phyloP scores from a whole-genome alignment of 2,329 filamentous ascomycete species.

The Xylaria sp. region DNA sequence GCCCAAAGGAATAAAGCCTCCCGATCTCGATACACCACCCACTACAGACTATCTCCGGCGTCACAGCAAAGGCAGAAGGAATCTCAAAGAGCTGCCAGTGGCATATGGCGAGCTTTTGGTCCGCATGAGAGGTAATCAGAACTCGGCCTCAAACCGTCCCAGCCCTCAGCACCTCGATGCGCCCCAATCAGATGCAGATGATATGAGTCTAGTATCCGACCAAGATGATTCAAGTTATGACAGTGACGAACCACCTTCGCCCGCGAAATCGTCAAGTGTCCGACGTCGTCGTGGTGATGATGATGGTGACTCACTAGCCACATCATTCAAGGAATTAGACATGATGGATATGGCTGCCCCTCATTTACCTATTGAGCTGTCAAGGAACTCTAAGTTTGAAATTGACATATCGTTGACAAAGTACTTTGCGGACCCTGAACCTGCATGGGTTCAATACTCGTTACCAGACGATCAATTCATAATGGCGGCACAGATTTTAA shows the following conservation, averaged over 20 bases:
- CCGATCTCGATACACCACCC: slow-evolving; percentile 53
- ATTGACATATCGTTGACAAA: slow-evolving; percentile 62
- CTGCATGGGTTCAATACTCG: slow-evolving; percentile 58
- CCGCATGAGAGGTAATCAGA: slow-evolving; percentile 52
- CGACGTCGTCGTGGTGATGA: slow-evolving; percentile 60
- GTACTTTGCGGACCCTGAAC: slow-evolving; percentile 70
- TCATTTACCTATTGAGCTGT: slow-evolving; percentile 61
- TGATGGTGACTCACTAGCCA: slow-evolving; percentile 63
- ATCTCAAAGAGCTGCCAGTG: slow-evolving; percentile 51
- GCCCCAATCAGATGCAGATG: slow-evolving; percentile 58
- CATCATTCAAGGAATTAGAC: slow-evolving; percentile 63
- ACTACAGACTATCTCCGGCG: slow-evolving; percentile 62
- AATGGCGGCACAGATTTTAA: slow-evolving; percentile 75
- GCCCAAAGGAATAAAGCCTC: slow-evolving; percentile 48
- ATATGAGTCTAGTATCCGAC: slow-evolving; percentile 65
- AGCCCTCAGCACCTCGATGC: slow-evolving; percentile 56
- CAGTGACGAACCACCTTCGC: slow-evolving; percentile 61
- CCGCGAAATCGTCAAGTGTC: slow-evolving; percentile 59
- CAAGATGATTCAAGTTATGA: slow-evolving; percentile 65
- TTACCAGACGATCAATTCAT: slow-evolving; percentile 70
- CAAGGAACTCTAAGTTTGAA: slow-evolving; percentile 60
- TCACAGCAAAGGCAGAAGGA: slow-evolving; percentile 57
- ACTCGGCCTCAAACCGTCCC: slow-evolving; percentile 51
- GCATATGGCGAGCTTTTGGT: slow-evolving; percentile 54
- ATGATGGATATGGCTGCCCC: slow-evolving; percentile 59